phyloP scores from a whole-genome alignment of 2,329 filamentous ascomycete species.

The Ilyonectria mors-panacis region DNA sequence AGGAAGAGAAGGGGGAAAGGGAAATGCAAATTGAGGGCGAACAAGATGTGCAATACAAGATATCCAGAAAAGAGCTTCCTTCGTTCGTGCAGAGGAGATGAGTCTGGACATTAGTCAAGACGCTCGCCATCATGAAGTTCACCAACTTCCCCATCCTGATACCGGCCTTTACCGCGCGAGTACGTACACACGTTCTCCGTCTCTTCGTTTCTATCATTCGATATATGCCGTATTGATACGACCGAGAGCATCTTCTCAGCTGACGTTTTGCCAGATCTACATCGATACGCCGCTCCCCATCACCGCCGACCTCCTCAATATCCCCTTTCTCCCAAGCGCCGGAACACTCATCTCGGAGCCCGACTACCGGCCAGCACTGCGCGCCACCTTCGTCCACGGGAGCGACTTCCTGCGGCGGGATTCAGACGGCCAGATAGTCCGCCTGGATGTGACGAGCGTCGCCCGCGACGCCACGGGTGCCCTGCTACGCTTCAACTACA shows the following conservation, averaged over 20 bases:
- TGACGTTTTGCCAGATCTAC: conserved; percentile 45
- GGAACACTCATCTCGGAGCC: conserved; percentile 55
- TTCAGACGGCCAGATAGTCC: conserved; percentile 53
- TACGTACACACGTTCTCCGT: conserved; percentile 38
- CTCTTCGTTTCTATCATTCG: neutral
- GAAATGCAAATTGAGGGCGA: neutral
- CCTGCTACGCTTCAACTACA: conserved; percentile 56
- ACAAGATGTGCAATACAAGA: conserved; percentile 6
- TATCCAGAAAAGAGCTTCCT: neutral
- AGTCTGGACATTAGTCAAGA: conserved; percentile 18
- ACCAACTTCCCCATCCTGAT: conserved; percentile 55
- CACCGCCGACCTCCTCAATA: conserved; percentile 53
- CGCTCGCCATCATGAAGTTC: conserved; percentile 47
- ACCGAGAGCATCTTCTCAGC: conserved; percentile 5
- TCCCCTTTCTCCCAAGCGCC: conserved; percentile 49
- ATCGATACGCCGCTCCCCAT: conserved; percentile 53
- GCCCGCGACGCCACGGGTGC: conserved; percentile 52
- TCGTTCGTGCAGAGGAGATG: conserved; percentile 25
- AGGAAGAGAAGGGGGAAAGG: neutral
- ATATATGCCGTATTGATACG: neutral
- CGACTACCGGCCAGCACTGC: conserved; percentile 53
- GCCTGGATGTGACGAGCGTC: conserved; percentile 57
- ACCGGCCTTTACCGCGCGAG: conserved; percentile 56
- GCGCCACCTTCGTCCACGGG: conserved; percentile 57
- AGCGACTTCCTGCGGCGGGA: conserved; percentile 59